These are phyloP conservation scores for Trichophyton mentagrophytes DNA, from an alignment of 2,329 filamentous ascomycete species.

Conservation along the genomic window DNA sequence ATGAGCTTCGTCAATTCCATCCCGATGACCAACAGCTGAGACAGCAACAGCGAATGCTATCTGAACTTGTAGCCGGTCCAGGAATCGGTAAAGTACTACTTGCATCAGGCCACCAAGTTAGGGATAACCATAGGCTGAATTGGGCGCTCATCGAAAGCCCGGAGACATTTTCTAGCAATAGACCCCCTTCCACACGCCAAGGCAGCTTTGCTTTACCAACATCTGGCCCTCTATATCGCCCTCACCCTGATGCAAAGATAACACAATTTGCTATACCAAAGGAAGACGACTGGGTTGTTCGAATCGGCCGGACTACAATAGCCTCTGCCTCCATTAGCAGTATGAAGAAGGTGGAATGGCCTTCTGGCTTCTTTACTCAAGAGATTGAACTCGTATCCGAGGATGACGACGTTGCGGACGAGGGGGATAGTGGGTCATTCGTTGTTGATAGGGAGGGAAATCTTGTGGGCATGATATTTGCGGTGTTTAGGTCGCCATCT, in stretches of 20 bases:
- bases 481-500: not conserved
- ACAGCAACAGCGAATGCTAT: not conserved
- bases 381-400: not conserved
- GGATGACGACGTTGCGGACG: not conserved
- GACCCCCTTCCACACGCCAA: not conserved
- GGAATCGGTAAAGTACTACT: conserved; percentile 1
- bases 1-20: not conserved
- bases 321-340: not conserved
- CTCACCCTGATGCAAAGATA: not conserved
- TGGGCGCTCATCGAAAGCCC: conserved; percentile 4
- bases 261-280: not conserved
- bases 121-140: not conserved
- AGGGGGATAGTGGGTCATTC: not conserved
- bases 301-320: not conserved
- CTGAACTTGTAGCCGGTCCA: not conserved
- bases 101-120: not conserved
- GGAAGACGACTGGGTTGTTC: not conserved
- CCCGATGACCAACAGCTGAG: not conserved
- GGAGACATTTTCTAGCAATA: not conserved
- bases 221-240: not conserved
- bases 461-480: not conserved
- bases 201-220: not conserved
- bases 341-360: not conserved
- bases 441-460: not conserved
- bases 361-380: not conserved